Evolutionary conservation across 192 early-diverging fungal species (phyloP).

Genomic region (Podila minutissima): DNA sequence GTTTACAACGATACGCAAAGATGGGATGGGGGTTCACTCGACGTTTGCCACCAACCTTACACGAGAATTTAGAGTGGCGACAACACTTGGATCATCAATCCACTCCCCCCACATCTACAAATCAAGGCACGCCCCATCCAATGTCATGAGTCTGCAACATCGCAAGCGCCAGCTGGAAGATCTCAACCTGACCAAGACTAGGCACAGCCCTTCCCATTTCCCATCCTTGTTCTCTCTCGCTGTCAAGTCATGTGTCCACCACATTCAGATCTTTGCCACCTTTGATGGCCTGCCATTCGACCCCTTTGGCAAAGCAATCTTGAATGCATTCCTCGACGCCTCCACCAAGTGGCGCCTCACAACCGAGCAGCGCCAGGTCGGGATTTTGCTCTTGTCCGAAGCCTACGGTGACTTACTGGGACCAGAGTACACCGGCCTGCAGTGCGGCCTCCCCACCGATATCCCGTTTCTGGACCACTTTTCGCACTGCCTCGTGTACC

Average conservation of each 20-base stretch:
- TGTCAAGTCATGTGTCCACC: slow-evolving; percentile 32
- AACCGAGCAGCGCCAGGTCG: slow-evolving; percentile 35
- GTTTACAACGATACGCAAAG: too few species aligned
- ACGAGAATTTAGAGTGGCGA: too few species aligned
- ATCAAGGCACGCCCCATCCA: too few species aligned
- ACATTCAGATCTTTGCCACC: slow-evolving; percentile 33
- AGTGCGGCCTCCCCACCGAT: slow-evolving; percentile 21
- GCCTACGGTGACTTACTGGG: slow-evolving; percentile 26
- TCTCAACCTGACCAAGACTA: background rate
- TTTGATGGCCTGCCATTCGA: slow-evolving; percentile 26
- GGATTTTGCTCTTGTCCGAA: slow-evolving; percentile 32
- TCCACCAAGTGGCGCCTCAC: slow-evolving; percentile 27
- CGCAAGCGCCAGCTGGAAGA: slow-evolving; percentile 21
- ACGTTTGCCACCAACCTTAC: too few species aligned
- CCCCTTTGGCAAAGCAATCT: slow-evolving; percentile 40
- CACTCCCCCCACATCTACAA: too few species aligned
- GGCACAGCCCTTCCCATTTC: slow-evolving; percentile 9
- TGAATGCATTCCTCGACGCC: slow-evolving; percentile 7
- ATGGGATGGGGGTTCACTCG: too few species aligned
- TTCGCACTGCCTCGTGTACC: slow-evolving; percentile 35
- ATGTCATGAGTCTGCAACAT: slow-evolving; percentile 21
- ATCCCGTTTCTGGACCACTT: slow-evolving; percentile 22
- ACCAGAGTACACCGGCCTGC: slow-evolving; percentile 32
- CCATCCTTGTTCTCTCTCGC: slow-evolving; percentile 32
- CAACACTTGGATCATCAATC: too few species aligned